Conservation (phyloP, 208 protist genomes). For the Leishmania martiniquensis region DNA sequence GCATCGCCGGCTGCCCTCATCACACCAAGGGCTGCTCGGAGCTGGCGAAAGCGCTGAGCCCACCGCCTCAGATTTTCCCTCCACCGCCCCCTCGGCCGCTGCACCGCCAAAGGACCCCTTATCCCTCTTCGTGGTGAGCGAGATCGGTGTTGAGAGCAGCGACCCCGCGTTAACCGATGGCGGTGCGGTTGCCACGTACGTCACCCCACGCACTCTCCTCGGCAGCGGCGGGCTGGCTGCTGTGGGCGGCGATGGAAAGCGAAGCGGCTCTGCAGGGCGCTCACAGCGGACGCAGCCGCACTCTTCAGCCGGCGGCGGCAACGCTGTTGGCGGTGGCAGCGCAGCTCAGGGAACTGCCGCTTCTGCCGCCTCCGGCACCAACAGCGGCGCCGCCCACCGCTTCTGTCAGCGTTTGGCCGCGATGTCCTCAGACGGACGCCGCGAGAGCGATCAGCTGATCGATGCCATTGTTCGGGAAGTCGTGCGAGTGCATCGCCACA, state of each 20-base stretch:
- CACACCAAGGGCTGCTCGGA: background rate
- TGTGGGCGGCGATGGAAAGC: slow-evolving; percentile 1
- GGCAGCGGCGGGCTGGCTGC: background rate
- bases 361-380: background rate
- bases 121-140: slow-evolving; percentile 15
- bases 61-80: background rate
- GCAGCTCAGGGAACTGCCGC: slow-evolving; percentile 1
- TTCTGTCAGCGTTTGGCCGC: slow-evolving; percentile 7
- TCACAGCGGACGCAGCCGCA: slow-evolving; percentile 3
- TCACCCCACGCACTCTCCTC: slow-evolving; percentile 33
- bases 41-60: background rate
- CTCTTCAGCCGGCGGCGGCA: slow-evolving; percentile 6
- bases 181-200: slow-evolving; percentile 21
- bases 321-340: background rate
- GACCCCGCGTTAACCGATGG: slow-evolving; percentile 14
- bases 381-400: background rate
- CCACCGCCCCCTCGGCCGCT: background rate
- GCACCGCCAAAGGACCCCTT: slow-evolving; percentile 12
- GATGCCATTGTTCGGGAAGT: slow-evolving; percentile 60
- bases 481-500: slow-evolving; percentile 66
- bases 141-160: slow-evolving; percentile 27
- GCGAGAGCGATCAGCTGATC: slow-evolving; percentile 47
- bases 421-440: slow-evolving; percentile 33
- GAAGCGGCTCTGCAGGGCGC: slow-evolving; percentile 20
- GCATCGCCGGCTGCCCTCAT: slow-evolving; percentile 9